Conservation (phyloP, 1,284 basidiomycete species). For the Polyporus tsugae region DNA sequence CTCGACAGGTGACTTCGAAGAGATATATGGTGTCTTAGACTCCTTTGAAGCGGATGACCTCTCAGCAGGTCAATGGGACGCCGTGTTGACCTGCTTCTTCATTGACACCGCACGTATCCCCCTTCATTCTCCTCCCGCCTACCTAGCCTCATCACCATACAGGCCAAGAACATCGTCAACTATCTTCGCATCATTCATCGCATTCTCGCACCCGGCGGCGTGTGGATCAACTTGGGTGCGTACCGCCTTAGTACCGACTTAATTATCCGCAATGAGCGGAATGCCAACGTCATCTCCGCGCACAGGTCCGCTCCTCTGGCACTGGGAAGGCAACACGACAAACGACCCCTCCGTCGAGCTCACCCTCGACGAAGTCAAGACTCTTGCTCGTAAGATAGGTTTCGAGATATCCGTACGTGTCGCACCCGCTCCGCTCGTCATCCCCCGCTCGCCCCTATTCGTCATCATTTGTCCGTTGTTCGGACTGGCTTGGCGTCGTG, state of each 20-base stretch:
- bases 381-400: constrained; percentile 78
- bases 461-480: neutral
- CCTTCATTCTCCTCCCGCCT: neutral
- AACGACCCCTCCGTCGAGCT: constrained; percentile 89
- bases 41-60: constrained; percentile 57
- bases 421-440: neutral
- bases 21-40: constrained; percentile 79
- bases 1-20: constrained; percentile 84
- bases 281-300: neutral
- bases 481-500: neutral
- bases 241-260: neutral
- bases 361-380: constrained; percentile 88
- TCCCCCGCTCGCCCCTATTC: constrained; percentile 5
- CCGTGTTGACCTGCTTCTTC: constrained; percentile 96
- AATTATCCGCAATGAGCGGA: neutral
- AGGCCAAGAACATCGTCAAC: constrained; percentile 94
- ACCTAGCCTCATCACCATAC: neutral
- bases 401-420: constrained; percentile 66
- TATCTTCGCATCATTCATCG: constrained; percentile 86
- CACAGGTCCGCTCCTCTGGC: constrained; percentile 92
- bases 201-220: constrained; percentile 82
- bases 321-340: constrained; percentile 89
- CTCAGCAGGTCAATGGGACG: constrained; percentile 85
- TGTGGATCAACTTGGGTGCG: constrained; percentile 87
- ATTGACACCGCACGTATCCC: constrained; percentile 81